A percentile compares a stretch with the other conserved stretches of the same genome.
Evolutionary conservation across 1,284 basidiomycete genomes (phyloP).

Genomic region (Erythrobasidium hasegawianum): DNA sequence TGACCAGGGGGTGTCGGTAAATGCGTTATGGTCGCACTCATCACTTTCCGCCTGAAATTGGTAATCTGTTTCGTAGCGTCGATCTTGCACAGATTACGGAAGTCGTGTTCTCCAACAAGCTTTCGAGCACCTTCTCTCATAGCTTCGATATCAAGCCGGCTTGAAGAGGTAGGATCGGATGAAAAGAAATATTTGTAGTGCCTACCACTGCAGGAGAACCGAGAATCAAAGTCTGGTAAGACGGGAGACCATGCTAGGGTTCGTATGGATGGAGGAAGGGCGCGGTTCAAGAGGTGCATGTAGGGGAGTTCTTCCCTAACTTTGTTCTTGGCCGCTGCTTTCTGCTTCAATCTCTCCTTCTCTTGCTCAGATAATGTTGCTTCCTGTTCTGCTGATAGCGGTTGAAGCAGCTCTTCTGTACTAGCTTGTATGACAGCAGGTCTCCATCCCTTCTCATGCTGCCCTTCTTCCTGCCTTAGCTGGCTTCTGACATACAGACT

Average conservation of each 20-base stretch:
- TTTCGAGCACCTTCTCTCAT: conserved; percentile 73
- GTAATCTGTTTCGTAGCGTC: conserved; percentile 90
- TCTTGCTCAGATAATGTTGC: neutral
- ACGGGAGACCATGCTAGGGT: conserved; percentile 95
- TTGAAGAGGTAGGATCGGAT: conserved; percentile 39
- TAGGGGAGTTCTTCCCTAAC: conserved; percentile 28
- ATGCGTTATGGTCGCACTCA: conserved; percentile 59
- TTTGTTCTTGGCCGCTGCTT: conserved; percentile 43
- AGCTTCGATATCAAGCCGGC: conserved; percentile 62
- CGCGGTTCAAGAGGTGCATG: conserved; percentile 67
- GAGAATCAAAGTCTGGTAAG: conserved; percentile 71
- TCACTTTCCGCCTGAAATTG: conserved; percentile 64
- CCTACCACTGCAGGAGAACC: conserved; percentile 78
- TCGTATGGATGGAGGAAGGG: conserved; percentile 83
- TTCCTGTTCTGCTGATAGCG: neutral
- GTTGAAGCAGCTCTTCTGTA: neutral
- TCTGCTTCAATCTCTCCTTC: conserved; percentile 33
- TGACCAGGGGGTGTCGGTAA: neutral
- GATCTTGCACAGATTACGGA: conserved; percentile 92
- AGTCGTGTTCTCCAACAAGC: conserved; percentile 88
- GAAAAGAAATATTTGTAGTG: conserved; percentile 98
- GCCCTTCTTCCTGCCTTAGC: conserved; percentile 32
- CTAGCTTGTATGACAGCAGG: neutral
- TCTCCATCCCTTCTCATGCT: conserved; percentile 44
- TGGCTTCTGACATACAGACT: conserved; percentile 79